A percentile compares a stretch with the other conserved stretches of the same genome.
Conservation (phyloP, 257 asterid species). For the Coffea canephora region DNA sequence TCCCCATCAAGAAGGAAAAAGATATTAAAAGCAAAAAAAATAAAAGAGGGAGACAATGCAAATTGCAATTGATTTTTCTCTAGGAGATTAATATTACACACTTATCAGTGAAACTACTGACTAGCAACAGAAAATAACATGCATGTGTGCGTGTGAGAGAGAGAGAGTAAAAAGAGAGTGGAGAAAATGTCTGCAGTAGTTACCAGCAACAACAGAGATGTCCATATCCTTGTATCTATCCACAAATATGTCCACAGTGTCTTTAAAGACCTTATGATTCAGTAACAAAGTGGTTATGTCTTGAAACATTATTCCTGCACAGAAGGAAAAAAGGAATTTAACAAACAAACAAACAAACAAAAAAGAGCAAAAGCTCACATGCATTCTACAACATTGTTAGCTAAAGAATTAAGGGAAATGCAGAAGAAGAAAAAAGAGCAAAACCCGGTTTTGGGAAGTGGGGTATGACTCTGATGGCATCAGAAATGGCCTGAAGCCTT, state of each 20-base stretch:
- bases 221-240: constrained; percentile 79
- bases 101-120: background rate
- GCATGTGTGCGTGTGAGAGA: too few relatives aligned
- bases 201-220: constrained; percentile 90
- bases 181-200: background rate
- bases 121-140: background rate
- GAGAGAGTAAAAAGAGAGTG: constrained; percentile 3
- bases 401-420: background rate
- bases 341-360: background rate
- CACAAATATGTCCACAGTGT: constrained; percentile 81
- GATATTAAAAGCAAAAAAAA: background rate
- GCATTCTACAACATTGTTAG: background rate
- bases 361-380: background rate
- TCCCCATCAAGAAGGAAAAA: background rate
- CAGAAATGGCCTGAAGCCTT: constrained; percentile 59
- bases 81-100: background rate
- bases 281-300: constrained; percentile 78
- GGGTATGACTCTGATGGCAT: constrained; percentile 78
- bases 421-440: constrained; percentile 4
- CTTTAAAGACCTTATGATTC: constrained; percentile 73
- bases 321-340: background rate
- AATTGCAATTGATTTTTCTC: background rate
- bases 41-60: background rate
- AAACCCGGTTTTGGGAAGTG: constrained; percentile 85
- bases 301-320: constrained; percentile 83